Evolutionary conservation across 441 rosid genomes (phyloP), one percentile per base, ranked within the genome.

Genomic region (Melastoma candidum): DNA sequence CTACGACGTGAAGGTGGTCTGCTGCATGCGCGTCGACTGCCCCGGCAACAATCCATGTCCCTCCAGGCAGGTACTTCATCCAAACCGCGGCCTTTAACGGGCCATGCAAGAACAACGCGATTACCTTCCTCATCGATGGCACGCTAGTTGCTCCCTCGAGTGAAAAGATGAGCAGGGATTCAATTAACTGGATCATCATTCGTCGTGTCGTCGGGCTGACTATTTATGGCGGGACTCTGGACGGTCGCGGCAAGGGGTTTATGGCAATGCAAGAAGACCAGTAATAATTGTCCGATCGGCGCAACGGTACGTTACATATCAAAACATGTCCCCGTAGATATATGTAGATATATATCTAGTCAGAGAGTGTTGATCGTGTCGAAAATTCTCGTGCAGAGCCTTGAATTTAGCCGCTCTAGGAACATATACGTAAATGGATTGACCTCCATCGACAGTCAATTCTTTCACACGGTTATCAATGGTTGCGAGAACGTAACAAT

Each of bases 71-170:
- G 61, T 53, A 27, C 48, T 58, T 29, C 29, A 47, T 24, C 45
- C 1, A 17, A 10, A 17, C 48, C 13, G 47, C 54, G 6, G 10
- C 44, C 9, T 47, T 58, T 46, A 41, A 48, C 3, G 61, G 61
- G 2, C 61, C 54, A 0, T 58, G 61, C 61, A 47, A 58, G 53
- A 48, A 24, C 53, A 32, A 25, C 44, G 49, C 46, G 46, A 58
- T 49, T 26, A 58, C 61, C 17, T 58, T 58, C 22, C 13, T 32
- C 8, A 58, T 58, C 47, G 44, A 57, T 7, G 61, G 61, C 7
- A 57, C 53, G 46, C 52, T 57, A 12, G 25, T 57, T 27, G 61
- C 61, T 12, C 46, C 61, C 17, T 57, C 61, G 1, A 12, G 48
- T 25, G 47, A 57, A 26, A 47, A 48, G 2, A 46, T 36, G 52